Conservation (phyloP, 2,329 filamentous ascomycete species). For the Pseudopyricularia cyperi region DNA sequence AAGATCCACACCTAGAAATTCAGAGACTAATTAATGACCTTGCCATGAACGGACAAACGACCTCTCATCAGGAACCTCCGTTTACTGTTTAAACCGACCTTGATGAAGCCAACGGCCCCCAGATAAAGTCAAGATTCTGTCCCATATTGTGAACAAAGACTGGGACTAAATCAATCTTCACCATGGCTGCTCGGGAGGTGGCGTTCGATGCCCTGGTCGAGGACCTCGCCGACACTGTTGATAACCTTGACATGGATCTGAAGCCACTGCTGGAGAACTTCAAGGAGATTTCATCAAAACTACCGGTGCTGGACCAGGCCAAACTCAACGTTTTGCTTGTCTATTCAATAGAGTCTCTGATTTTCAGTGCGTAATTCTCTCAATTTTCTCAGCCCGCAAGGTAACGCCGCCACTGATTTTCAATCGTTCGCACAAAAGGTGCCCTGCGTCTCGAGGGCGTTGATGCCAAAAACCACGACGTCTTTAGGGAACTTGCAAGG, state of each 20-base stretch:
- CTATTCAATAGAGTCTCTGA: conserved; percentile 79
- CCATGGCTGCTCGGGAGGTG: background rate
- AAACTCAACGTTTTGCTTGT: conserved; percentile 83
- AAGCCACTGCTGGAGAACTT: conserved; percentile 60
- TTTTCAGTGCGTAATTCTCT: conserved; percentile 57
- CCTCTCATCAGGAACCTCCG: no score
- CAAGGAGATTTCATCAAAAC: conserved; percentile 55
- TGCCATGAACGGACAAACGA: no score
- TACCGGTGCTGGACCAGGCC: conserved; percentile 87
- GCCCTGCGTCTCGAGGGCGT: conserved; percentile 67
- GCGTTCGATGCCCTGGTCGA: conserved; percentile 2
- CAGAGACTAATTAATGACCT: no score
- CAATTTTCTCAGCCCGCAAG: background rate
- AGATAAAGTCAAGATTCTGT: no score
- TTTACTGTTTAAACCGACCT: no score
- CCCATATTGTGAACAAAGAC: no score
- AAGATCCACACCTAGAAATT: background rate
- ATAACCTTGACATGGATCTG: conserved; percentile 52
- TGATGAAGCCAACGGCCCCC: no score
- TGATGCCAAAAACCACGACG: conserved; percentile 70
- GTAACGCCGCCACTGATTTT: no score
- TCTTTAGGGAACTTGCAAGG: conserved; percentile 75
- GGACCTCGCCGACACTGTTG: background rate
- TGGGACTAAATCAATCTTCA: background rate
- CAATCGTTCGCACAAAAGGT: no score